Conservation (phyloP, 2,329 filamentous ascomycete genomes). For the Trichophyton rubrum region DNA sequence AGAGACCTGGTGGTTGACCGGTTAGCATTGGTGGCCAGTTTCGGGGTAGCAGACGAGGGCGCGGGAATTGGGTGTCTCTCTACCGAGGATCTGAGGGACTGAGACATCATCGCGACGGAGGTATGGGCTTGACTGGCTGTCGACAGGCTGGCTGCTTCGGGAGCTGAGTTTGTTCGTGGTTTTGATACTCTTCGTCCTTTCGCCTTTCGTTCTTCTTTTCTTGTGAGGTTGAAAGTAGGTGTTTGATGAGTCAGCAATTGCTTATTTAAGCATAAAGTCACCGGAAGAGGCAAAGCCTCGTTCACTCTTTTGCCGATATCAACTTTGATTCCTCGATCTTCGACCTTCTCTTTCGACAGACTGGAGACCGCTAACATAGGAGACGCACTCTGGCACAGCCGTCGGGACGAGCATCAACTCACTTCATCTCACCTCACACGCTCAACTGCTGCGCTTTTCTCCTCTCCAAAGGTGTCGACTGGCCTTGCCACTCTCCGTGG, state of each 20-base stretch:
- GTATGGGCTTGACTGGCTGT: not conserved
- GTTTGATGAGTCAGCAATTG: conserved; percentile 2
- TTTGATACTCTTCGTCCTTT: not conserved
- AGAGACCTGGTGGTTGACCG: conserved; percentile 40
- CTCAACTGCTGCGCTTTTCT: conserved; percentile 19
- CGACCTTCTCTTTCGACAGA: no score
- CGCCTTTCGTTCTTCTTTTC: not conserved
- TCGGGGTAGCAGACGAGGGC: conserved; percentile 8
- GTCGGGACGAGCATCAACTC: not conserved
- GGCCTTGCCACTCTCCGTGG: conserved; percentile 9
- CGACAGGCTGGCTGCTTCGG: not conserved
- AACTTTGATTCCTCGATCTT: not conserved
- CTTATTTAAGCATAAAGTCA: not conserved
- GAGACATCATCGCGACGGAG: conserved; percentile 12
- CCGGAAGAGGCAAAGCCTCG: not conserved
- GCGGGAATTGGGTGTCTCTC: not conserved
- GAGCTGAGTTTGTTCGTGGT: not conserved
- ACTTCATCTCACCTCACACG: conserved; percentile 14
- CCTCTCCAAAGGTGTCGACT: conserved; percentile 23
- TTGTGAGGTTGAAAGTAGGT: conserved; percentile 1
- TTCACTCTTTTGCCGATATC: not conserved
- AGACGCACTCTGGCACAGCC: not conserved
- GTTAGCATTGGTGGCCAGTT: conserved; percentile 15
- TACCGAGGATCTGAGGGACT: conserved; percentile 15
- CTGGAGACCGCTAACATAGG: not conserved